Evolutionary conservation across 176 grass and related monocot genomes (phyloP).

Genomic region (Coix lacrymajobi): DNA sequence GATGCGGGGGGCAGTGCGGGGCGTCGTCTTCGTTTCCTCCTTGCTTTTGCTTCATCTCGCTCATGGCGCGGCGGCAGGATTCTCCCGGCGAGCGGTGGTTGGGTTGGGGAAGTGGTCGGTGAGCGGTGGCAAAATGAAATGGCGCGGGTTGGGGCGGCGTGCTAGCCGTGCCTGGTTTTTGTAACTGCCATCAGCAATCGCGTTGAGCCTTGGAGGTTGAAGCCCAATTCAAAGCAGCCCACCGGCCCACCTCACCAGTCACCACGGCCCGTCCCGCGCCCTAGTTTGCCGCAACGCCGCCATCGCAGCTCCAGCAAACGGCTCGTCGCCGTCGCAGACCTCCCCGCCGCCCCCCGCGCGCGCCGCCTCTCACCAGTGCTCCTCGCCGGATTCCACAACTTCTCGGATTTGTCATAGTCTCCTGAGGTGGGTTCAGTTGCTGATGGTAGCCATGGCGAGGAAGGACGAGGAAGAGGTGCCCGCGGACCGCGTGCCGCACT

Average conservation of each 20-base stretch:
- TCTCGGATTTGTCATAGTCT: background rate
- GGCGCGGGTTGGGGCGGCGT: background rate
- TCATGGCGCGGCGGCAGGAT: background rate
- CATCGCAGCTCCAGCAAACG: background rate
- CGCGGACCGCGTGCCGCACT: conserved; percentile 43
- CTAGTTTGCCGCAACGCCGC: conserved; percentile 1
- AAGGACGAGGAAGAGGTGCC: conserved; percentile 6
- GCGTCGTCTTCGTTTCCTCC: background rate
- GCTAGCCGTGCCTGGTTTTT: background rate
- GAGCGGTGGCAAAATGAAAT: background rate
- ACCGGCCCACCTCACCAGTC: background rate
- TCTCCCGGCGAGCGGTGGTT: background rate
- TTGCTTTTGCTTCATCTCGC: background rate
- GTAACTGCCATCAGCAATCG: background rate
- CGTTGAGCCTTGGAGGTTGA: background rate
- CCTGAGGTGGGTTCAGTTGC: background rate
- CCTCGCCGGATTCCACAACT: background rate
- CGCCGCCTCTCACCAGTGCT: background rate
- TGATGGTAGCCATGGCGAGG: conserved; percentile 27
- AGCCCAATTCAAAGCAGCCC: background rate
- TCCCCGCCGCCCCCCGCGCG: no score
- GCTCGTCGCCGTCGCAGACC: background rate
- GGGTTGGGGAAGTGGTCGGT: background rate
- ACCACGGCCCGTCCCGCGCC: background rate
- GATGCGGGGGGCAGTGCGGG: background rate